A percentile compares a stretch with the other conserved stretches of the same genome.
phyloP scores from a whole-genome alignment of 2,329 filamentous ascomycete species.

The Paracoccidioides brasiliensis region DNA sequence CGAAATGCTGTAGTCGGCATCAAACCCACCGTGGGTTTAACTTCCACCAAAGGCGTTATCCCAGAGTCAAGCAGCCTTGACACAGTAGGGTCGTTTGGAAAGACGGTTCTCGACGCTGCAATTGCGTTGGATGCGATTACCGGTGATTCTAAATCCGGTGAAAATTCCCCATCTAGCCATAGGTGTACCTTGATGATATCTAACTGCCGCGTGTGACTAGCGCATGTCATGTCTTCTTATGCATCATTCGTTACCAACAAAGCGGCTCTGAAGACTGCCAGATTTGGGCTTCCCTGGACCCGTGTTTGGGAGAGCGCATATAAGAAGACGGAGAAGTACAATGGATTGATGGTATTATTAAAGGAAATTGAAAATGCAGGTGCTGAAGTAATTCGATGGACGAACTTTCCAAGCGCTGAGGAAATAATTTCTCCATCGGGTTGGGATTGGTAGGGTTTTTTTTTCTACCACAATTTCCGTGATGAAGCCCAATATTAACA shows the following conservation, averaged over 20 bases:
- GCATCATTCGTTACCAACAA: conserved; percentile 43
- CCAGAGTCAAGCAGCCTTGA: conserved; percentile 58
- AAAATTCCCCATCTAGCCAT: neutral
- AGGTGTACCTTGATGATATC: neutral
- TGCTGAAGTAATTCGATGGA: conserved; percentile 55
- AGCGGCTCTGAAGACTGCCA: conserved; percentile 44
- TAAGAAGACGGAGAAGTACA: conserved; percentile 29
- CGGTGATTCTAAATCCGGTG: conserved; percentile 39
- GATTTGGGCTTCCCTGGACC: conserved; percentile 59
- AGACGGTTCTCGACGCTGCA: conserved; percentile 53
- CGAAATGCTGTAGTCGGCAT: conserved; percentile 57
- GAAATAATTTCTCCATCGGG: conserved; percentile 50
- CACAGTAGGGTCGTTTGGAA: conserved; percentile 53
- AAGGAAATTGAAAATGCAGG: conserved; percentile 46
- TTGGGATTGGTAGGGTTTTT: conserved; percentile 55
- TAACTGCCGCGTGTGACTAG: neutral
- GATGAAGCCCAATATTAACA: neutral
- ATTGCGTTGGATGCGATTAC: conserved; percentile 58
- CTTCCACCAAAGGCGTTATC: conserved; percentile 50
- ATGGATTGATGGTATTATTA: conserved; percentile 40
- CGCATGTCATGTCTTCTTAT: conserved; percentile 26
- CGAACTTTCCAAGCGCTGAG: conserved; percentile 52
- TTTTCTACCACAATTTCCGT: neutral
- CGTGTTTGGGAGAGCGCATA: conserved; percentile 55
- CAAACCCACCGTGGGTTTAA: conserved; percentile 63